These are phyloP conservation scores for Collybia nuda DNA, from an alignment of 768 basidiomycete species.

Conservation along the genomic window DNA sequence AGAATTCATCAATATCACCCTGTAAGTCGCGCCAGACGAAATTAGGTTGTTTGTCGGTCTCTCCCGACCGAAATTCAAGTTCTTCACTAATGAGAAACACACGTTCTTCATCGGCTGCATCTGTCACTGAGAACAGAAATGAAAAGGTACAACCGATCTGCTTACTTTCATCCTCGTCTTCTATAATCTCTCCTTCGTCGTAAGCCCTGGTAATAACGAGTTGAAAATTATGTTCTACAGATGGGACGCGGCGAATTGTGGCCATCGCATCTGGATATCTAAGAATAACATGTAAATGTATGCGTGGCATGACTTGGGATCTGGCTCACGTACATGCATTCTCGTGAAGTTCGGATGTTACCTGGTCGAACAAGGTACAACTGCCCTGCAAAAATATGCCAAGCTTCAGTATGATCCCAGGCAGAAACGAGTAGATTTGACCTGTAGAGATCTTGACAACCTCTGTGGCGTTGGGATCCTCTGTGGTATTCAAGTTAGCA, in stretches of 20 bases:
- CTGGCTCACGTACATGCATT: conserved; percentile 86
- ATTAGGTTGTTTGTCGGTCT: conserved; percentile 73
- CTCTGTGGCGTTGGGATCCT: conserved; percentile 93
- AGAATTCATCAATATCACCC: conserved; percentile 90
- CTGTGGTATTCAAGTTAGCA: conserved; percentile 42
- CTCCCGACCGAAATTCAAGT: conserved; percentile 79
- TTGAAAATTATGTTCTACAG: conserved; percentile 79
- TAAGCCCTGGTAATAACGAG: conserved; percentile 96
- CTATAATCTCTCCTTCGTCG: conserved; percentile 94
- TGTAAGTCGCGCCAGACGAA: conserved; percentile 92
- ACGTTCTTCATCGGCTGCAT: conserved; percentile 87
- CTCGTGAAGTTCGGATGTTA: conserved; percentile 86
- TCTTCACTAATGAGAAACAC: conserved; percentile 90
- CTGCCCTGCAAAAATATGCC: conserved; percentile 45
- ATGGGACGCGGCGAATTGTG: conserved; percentile 83
- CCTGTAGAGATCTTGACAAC: conserved; percentile 91
- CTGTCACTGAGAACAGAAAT: background rate
- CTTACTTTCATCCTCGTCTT: conserved; percentile 88
- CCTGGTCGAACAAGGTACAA: conserved; percentile 90
- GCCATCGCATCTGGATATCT: conserved; percentile 97
- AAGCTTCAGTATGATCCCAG: background rate
- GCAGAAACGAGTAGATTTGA: conserved; percentile 5
- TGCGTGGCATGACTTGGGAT: background rate
- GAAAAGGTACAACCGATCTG: conserved; percentile 6
- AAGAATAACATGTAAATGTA: conserved; percentile 8